Conservation (phyloP, 257 asterid species). For the Solanum rostratum region DNA sequence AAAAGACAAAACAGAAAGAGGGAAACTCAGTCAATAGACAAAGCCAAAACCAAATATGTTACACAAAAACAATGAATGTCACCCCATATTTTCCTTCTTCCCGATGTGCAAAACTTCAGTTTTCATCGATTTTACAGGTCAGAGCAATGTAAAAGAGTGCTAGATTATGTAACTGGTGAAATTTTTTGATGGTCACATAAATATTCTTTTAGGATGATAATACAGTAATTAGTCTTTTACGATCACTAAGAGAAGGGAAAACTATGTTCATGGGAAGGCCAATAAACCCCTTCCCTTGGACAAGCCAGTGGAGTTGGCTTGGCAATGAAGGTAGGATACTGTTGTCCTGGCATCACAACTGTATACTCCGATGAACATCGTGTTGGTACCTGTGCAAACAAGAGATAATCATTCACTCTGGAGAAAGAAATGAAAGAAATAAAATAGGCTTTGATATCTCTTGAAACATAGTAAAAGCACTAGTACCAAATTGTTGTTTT, state of each 20-base stretch:
- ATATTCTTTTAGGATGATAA: not conserved
- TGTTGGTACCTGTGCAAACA: constrained; percentile 31
- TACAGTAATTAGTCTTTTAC: not conserved
- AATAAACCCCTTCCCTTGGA: constrained; percentile 51
- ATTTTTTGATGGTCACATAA: not conserved
- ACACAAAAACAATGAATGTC: not conserved
- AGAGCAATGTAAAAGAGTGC: not conserved
- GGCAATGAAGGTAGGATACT: constrained; percentile 74
- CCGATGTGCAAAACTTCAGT: not conserved
- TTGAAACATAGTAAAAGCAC: no score
- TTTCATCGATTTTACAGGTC: not conserved
- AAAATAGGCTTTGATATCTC: no score
- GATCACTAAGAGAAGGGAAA: constrained; percentile 7
- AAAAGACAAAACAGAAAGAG: not conserved
- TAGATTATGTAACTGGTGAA: not conserved
- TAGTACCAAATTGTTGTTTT: no score
- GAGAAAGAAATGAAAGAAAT: no score
- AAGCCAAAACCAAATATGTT: not conserved
- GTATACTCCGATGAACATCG: constrained; percentile 43
- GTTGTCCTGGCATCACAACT: constrained; percentile 86
- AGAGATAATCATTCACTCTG: not conserved
- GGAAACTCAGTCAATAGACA: not conserved
- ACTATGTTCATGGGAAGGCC: constrained; percentile 44
- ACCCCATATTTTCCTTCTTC: not conserved
- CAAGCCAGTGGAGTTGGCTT: constrained; percentile 76